phyloP scores from a whole-genome alignment of 768 basidiomycete genomes.

The Brasilioporus rufonigricans region DNA sequence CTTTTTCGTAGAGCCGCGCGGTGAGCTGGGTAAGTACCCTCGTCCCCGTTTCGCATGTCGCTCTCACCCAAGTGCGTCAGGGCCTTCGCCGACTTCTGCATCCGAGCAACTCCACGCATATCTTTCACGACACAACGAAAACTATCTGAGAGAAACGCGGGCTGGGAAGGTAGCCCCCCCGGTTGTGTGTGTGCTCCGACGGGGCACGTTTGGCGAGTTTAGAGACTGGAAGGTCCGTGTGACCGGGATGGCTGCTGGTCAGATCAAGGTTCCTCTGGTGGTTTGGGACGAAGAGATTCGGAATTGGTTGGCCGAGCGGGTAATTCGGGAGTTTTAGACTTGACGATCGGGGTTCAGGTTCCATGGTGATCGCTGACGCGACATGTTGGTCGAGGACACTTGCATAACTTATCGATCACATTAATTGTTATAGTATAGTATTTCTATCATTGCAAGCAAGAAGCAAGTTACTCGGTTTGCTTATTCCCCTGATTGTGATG shows the following conservation, averaged over 20 bases:
- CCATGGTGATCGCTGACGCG: neutral
- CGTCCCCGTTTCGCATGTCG: neutral
- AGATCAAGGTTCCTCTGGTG: slow-evolving; percentile 22
- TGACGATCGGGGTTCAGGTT: neutral
- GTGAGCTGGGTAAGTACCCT: slow-evolving; percentile 6
- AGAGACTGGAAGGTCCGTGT: slow-evolving; percentile 19
- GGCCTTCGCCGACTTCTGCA: neutral
- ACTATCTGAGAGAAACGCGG: slow-evolving; percentile 11
- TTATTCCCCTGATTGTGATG: no score
- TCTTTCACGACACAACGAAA: slow-evolving; percentile 16
- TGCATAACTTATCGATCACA: neutral
- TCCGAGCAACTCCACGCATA: slow-evolving; percentile 7
- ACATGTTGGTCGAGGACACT: neutral
- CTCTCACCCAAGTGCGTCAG: neutral
- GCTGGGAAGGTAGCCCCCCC: slow-evolving; percentile 9
- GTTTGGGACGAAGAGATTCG: slow-evolving; percentile 10
- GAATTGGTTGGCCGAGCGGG: slow-evolving; percentile 17
- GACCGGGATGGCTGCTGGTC: slow-evolving; percentile 16
- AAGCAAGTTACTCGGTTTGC: no score
- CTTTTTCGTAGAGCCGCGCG: slow-evolving; percentile 20
- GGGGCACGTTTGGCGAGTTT: slow-evolving; percentile 20
- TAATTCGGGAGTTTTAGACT: slow-evolving; percentile 14
- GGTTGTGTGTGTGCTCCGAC: slow-evolving; percentile 14
- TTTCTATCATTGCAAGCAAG: neutral
- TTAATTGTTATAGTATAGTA: neutral